phyloP scores from a whole-genome alignment of 345 rosid species.

The Erucastrum elatum region DNA sequence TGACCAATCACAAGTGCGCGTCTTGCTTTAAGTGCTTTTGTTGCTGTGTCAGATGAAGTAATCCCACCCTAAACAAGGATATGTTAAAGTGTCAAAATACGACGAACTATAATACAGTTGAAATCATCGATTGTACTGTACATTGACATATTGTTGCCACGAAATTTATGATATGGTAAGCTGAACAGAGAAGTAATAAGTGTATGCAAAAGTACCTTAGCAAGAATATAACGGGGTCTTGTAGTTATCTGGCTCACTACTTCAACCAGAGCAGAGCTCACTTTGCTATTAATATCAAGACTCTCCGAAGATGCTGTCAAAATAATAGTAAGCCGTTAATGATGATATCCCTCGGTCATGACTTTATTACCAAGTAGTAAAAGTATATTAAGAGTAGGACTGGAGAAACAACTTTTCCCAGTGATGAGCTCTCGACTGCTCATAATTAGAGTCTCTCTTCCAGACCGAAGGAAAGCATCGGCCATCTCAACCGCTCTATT shows the following conservation, averaged over 20 bases:
- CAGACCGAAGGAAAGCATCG: constrained; percentile 57
- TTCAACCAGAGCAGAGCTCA: constrained; percentile 97
- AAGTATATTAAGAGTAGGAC: constrained; percentile 8
- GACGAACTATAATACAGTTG: neutral
- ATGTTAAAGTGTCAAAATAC: constrained; percentile 9
- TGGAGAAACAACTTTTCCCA: constrained; percentile 64
- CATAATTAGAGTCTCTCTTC: constrained; percentile 80
- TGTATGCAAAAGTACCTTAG: constrained; percentile 59
- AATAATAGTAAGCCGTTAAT: constrained; percentile 22
- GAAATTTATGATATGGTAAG: neutral
- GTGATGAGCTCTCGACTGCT: constrained; percentile 89
- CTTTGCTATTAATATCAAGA: constrained; percentile 89
- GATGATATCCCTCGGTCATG: constrained; percentile 2
- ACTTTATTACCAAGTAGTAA: neutral
- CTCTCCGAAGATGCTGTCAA: constrained; percentile 84
- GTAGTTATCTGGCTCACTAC: constrained; percentile 70
- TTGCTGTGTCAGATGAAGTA: constrained; percentile 96
- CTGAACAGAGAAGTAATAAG: constrained; percentile 24
- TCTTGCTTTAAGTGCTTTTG: constrained; percentile 88
- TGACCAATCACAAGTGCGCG: constrained; percentile 89
- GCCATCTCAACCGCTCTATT: constrained; percentile 75
- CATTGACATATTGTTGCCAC: constrained; percentile 11
- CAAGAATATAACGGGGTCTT: constrained; percentile 94
- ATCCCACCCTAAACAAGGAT: constrained; percentile 77
- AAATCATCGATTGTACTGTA: constrained; percentile 1